Base-by-base conservation (phyloP, 2,329 filamentous ascomycete genomes). In the Colletotrichum sp. region DNA sequence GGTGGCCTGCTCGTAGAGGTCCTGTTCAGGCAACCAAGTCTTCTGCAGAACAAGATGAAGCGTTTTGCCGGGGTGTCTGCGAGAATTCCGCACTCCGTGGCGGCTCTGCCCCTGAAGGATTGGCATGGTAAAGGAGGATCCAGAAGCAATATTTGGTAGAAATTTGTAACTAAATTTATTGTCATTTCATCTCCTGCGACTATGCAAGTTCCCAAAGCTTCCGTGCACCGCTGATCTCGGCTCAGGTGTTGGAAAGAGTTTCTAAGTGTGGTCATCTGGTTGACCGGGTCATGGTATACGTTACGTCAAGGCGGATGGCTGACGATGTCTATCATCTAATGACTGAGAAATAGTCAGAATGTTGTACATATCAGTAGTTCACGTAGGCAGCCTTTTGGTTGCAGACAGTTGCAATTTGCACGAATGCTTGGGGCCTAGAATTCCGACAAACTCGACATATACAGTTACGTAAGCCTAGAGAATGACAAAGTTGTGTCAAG, bases 1-100 rank as follows among this genome's bases (percentile, higher is more conserved):
- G 62, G 62, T 65, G 62, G 62, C 62, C 62, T 24, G 62, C 62
- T 65, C 62, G 62, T n/a, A 65, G 62, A 38, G 30, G 62, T 12
- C 62, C 62, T 28, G 62, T 65, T 7, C 62, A 65, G 32, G 34
- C 62, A 24, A 65, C 62, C 10, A 65, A 26, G n/a, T 65, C 62
- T 6, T 65, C 62, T 15, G 62, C 62, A 26, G 52, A 56, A 18
- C 52, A 56, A 15, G 52, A 56, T 56, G 52, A 56, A 28, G 52
- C 52, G 1, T 56, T 56, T 18, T 56, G 52, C 4, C 52, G 52
- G 21, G 52, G 52, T 56, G 52, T 56, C 52, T 56, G 52, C 26
- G 52, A 56, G 13, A 56, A 56, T 12, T 56, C 52, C 24, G 52
- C 52, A 28, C 52, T 56, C 7, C 52, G 52, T 56, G 52, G 52